These are phyloP conservation scores for Citrus reticulata DNA, from an alignment of 345 rosid genomes.

Conservation along the genomic window DNA sequence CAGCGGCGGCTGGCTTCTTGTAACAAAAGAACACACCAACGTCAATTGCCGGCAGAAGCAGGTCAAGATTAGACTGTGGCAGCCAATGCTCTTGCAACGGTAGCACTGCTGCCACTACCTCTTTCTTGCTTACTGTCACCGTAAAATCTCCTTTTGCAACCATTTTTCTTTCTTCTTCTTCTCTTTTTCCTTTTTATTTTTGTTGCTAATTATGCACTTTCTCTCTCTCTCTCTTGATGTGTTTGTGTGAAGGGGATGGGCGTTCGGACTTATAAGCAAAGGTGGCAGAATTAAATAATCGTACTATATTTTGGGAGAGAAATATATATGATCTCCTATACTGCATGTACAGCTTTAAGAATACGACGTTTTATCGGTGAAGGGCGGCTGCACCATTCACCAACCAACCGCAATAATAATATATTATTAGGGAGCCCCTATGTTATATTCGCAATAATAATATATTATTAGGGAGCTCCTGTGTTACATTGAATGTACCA, in stretches of 20 bases:
- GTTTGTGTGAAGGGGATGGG: neutral
- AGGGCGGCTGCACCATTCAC: too few species aligned
- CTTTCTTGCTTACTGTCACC: slow-evolving; percentile 39
- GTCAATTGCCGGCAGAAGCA: slow-evolving; percentile 66
- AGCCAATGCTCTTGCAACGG: slow-evolving; percentile 81
- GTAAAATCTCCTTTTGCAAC: slow-evolving; percentile 23
- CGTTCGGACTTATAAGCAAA: neutral
- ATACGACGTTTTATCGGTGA: neutral
- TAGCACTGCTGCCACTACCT: slow-evolving; percentile 58
- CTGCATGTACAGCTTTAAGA: neutral
- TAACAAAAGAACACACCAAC: slow-evolving; percentile 71
- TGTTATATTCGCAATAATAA: too few species aligned
- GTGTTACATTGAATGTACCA: too few species aligned
- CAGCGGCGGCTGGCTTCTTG: slow-evolving; percentile 13
- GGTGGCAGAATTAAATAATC: neutral
- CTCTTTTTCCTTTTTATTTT: neutral
- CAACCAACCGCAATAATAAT: too few species aligned
- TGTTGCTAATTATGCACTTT: too few species aligned
- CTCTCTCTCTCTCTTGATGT: neutral
- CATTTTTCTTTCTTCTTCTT: neutral
- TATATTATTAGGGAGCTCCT: too few species aligned
- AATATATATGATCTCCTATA: neutral
- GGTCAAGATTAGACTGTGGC: slow-evolving; percentile 81
- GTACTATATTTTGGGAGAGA: neutral
- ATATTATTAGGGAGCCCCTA: too few species aligned